Evolutionary conservation across 2,329 filamentous ascomycete genomes (phyloP), one percentile per base, ranked within the genome.

Genomic region (Claviceps capensis): DNA sequence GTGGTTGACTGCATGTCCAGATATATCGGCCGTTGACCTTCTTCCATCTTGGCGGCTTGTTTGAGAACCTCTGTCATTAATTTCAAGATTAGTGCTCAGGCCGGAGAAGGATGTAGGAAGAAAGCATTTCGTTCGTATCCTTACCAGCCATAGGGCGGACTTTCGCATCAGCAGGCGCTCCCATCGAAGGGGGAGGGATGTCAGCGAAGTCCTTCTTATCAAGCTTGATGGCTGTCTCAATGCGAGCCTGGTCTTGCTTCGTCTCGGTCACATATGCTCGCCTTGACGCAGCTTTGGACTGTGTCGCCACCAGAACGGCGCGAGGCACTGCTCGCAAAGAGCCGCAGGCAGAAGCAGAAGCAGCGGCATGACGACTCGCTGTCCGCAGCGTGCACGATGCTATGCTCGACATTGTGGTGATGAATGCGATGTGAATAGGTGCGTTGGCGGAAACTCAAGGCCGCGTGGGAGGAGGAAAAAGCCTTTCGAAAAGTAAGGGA

Each of bases 1-100:
- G 93, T 98, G 1, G 93, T 98, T 38, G 93, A 88, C 71, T 98
- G 93, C 85, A 95, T 95, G 65, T 98, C 93, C 51, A 98, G 83
- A 63, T 98, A 98, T 65, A 98, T 97, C 41, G 93, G 93, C 54
- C 93, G 78, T 56, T 87, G 84, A 53, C 93, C 93, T 68, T 95
- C 83, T 59, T 95, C 90, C 84, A 97, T 87, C 57, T 95, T 76
- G 13, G 88, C 89, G 8, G 90, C 91, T 67, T 95, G 85, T 73
- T 93, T 94, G 56, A 98, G 74, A 46, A 96, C 84, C 58, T 86
- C 86, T 78, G 54, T 45, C 23, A 22, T 22, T 19, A 22, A 52
- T 13, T 2, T 38, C 5, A 4, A 44, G 26, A 11, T 52, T n/a
- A 48, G 44, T 30, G 16, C 14, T 44, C n/a, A 19, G 7, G 14